These are phyloP conservation scores for Serendipita sp. DNA, from an alignment of 768 basidiomycete genomes.

Conservation along the genomic window DNA sequence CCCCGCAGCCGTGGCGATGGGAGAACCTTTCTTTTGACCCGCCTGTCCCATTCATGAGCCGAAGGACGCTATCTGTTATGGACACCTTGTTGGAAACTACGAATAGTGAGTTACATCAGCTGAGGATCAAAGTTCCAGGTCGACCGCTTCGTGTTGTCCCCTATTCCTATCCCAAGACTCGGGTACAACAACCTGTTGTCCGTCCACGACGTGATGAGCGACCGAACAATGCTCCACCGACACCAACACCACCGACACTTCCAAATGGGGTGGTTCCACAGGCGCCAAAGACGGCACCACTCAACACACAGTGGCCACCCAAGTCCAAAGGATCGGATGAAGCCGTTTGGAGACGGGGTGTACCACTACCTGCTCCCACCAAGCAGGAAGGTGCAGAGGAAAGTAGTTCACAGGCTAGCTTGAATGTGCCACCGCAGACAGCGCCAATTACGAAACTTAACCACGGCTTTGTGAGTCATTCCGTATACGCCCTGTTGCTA, in stretches of 20 bases:
- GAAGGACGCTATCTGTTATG: constrained; percentile 45
- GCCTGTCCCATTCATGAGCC: constrained; percentile 48
- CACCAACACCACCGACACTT: neutral
- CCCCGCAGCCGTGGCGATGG: constrained; percentile 30
- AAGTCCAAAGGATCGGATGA: constrained; percentile 41
- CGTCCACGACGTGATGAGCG: neutral
- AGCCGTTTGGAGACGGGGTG: constrained; percentile 20
- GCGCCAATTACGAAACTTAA: neutral
- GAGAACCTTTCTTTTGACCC: constrained; percentile 62
- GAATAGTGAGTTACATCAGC: neutral
- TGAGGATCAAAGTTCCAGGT: neutral
- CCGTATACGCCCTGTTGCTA: neutral
- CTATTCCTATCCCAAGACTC: neutral
- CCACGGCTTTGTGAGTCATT: neutral
- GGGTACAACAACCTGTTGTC: neutral
- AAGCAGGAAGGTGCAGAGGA: neutral
- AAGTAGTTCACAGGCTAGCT: too few species aligned
- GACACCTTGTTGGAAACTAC: constrained; percentile 28
- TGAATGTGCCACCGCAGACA: neutral
- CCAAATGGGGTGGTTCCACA: neutral
- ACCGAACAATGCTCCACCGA: too few species aligned
- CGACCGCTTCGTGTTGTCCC: neutral
- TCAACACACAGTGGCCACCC: constrained; percentile 18
- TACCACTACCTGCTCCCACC: neutral
- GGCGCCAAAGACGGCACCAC: constrained; percentile 14